Evolutionary conservation across 495 filamentous ascomycete species (phyloP).

Genomic region (Talaromyces nanjingensis): DNA sequence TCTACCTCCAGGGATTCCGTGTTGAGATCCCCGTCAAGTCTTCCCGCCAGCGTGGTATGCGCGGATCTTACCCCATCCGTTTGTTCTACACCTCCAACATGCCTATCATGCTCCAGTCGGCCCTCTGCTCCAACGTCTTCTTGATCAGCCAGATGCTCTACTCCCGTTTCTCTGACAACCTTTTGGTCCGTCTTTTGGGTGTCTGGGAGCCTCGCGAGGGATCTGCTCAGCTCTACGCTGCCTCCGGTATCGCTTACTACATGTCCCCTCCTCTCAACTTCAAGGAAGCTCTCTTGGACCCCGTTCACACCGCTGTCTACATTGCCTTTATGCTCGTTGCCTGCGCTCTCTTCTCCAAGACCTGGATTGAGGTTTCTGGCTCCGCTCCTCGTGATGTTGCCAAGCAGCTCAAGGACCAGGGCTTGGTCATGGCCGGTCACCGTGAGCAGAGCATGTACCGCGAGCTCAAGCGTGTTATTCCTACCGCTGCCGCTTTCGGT

Average conservation of each 20-base stretch:
- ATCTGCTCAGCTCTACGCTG: conserved; percentile 86
- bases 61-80: conserved; percentile 68
- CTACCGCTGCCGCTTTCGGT: conserved; percentile 95
- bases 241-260: conserved; percentile 94
- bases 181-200: conserved; percentile 91
- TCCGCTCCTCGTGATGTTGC: conserved; percentile 96
- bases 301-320: conserved; percentile 93
- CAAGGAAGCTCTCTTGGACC: conserved; percentile 90
- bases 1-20: conserved; percentile 99
- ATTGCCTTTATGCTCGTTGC: conserved; percentile 95
- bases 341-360: conserved; percentile 99
- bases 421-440: conserved; percentile 98
- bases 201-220: conserved; percentile 98
- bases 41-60: conserved; percentile 95
- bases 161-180: conserved; percentile 96
- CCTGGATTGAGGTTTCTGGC: conserved; percentile 99
- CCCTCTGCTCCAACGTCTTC: conserved; percentile 98
- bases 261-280: conserved; percentile 98
- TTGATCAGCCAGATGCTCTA: conserved; percentile 98
- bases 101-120: conserved; percentile 99
- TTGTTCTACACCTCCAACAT: conserved; percentile 64
- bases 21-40: conserved; percentile 99
- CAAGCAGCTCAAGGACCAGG: conserved; percentile 99
- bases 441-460: conserved; percentile 99
- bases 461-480: conserved; percentile 98